Conservation (phyloP, 768 basidiomycete species). For the Agrocybe pediades region DNA sequence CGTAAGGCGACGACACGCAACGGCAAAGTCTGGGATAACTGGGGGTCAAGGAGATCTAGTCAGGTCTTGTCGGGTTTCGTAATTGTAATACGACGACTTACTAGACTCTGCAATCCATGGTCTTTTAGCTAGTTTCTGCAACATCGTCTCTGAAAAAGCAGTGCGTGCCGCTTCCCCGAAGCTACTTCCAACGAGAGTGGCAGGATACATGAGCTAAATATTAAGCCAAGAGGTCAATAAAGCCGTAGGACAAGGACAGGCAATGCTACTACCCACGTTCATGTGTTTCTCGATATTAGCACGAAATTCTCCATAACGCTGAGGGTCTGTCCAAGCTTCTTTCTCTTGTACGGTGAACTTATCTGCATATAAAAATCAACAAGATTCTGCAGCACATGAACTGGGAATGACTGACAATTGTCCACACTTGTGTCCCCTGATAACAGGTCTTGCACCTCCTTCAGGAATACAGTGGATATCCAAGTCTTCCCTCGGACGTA, state of each 20-base stretch:
- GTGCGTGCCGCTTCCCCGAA: constrained; percentile 36
- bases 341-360: constrained; percentile 53
- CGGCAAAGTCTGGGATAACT: constrained; percentile 64
- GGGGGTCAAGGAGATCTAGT: background rate
- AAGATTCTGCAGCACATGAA: background rate
- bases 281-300: constrained; percentile 48
- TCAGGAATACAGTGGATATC: constrained; percentile 49
- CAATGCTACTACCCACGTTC: constrained; percentile 38
- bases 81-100: constrained; percentile 21
- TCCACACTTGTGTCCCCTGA: constrained; percentile 35
- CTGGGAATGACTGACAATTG: constrained; percentile 40
- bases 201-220: constrained; percentile 37
- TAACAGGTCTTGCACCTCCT: constrained; percentile 39
- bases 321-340: constrained; percentile 47
- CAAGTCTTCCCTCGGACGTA: constrained; percentile 65
- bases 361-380: constrained; percentile 29
- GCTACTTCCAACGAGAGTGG: constrained; percentile 40
- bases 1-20: constrained; percentile 64
- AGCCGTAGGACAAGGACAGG: background rate
- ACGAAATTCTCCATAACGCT: constrained; percentile 49
- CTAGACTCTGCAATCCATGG: constrained; percentile 62
- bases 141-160: constrained; percentile 47
- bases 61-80: background rate
- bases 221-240: background rate
- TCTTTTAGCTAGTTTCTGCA: constrained; percentile 50